Percentiles rank a stretch among this genome's conserved stretches.
These are phyloP conservation scores for Tremella mesenterica DNA, from an alignment of 768 basidiomycete genomes.

Conservation along the genomic window DNA sequence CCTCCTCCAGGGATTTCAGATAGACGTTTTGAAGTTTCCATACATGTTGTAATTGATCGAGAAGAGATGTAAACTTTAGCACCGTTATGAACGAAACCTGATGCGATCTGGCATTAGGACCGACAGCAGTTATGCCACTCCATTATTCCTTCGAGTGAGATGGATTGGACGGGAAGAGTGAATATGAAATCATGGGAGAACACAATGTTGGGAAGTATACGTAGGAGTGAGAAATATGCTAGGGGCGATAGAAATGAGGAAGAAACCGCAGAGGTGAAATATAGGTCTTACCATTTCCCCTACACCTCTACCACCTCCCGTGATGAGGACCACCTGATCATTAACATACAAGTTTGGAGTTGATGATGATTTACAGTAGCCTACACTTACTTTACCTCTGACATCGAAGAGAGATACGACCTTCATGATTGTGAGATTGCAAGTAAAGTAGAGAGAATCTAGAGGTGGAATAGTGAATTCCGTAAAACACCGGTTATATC, in stretches of 20 bases:
- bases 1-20: constrained; percentile 52
- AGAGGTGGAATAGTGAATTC: too few species aligned
- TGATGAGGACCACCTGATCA: constrained; percentile 51
- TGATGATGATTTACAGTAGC: too few species aligned
- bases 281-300: constrained; percentile 55
- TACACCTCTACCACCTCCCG: constrained; percentile 60
- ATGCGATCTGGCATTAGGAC: constrained; percentile 51
- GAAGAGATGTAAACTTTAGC: constrained; percentile 61
- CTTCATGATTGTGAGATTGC: too few species aligned
- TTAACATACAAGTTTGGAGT: too few species aligned
- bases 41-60: constrained; percentile 52
- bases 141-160: neutral
- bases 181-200: neutral
- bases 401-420: constrained; percentile 51
- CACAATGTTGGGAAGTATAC: neutral
- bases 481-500: too few species aligned
- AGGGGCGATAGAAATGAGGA: neutral
- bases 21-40: constrained; percentile 52
- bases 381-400: constrained; percentile 45
- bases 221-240: neutral
- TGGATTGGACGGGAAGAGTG: neutral
- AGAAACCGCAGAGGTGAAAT: neutral
- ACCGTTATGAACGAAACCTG: constrained; percentile 58
- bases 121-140: neutral
- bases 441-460: too few species aligned